Conservation (phyloP, 306 rosid genomes). For the Cyclanthera cordifolia region DNA sequence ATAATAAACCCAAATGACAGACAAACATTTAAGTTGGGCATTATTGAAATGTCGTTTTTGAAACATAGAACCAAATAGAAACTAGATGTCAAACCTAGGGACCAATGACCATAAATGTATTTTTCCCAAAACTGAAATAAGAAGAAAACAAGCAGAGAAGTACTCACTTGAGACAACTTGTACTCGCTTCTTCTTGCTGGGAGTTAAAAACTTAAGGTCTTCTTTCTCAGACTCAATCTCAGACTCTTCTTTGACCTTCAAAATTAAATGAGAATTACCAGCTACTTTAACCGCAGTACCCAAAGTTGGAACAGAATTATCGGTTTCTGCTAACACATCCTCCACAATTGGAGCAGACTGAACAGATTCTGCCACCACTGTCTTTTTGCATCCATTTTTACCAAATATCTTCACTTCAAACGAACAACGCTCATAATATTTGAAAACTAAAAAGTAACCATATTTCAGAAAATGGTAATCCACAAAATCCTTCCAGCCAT, state of each 20-base stretch:
- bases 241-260: constrained; percentile 3
- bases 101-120: too few species aligned
- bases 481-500: constrained; percentile 19
- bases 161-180: not conserved
- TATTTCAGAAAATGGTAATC: constrained; percentile 8
- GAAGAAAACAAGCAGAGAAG: not conserved
- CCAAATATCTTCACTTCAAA: constrained; percentile 20
- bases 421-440: constrained; percentile 6
- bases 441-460: constrained; percentile 20
- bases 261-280: not conserved
- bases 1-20: too few species aligned
- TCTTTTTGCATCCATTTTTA: constrained; percentile 9
- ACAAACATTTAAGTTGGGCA: too few species aligned
- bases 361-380: not conserved
- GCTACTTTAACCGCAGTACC: not conserved
- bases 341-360: not conserved
- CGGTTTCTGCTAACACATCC: not conserved
- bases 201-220: not conserved
- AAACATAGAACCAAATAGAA: too few species aligned
- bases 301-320: not conserved
- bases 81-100: too few species aligned
- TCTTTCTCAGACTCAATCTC: not conserved
- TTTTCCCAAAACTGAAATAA: not conserved
- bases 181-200: not conserved
- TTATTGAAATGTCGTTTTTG: too few species aligned